These are phyloP conservation scores for Paracorniculantispora psalliotae DNA, from an alignment of 2,329 filamentous ascomycete genomes.

Conservation along the genomic window DNA sequence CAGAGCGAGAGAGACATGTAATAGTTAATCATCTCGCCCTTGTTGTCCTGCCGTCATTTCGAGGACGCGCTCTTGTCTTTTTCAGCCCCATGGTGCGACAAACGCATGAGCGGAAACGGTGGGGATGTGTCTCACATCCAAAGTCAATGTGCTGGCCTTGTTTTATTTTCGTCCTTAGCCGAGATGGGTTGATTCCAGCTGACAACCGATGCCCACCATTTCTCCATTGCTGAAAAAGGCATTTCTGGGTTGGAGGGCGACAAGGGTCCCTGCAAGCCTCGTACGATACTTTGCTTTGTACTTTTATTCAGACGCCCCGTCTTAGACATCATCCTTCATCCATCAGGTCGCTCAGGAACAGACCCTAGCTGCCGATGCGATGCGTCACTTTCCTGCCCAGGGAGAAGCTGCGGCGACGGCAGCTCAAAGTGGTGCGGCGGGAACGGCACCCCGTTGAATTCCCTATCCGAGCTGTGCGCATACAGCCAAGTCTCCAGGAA, in stretches of 20 bases:
- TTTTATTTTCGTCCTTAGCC: slow-evolving; percentile 9
- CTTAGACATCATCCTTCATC: neutral
- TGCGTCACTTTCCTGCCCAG: slow-evolving; percentile 24
- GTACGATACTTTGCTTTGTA: neutral
- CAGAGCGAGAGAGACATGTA: neutral
- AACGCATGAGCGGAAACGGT: slow-evolving; percentile 7
- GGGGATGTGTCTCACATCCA: slow-evolving; percentile 7
- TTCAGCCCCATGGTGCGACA: slow-evolving; percentile 4
- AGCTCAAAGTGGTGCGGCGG: slow-evolving; percentile 42
- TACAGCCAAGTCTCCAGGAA: slow-evolving; percentile 43
- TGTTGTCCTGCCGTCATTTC: neutral
- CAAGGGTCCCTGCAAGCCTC: neutral
- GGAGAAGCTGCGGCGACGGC: slow-evolving; percentile 41
- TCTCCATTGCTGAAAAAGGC: neutral
- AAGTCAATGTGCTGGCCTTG: neutral
- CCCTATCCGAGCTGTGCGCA: slow-evolving; percentile 42
- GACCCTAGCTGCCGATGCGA: slow-evolving; percentile 26
- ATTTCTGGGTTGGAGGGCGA: neutral
- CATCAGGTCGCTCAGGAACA: slow-evolving; percentile 25
- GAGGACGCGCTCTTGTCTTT: neutral
- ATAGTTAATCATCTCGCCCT: neutral
- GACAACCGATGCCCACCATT: neutral
- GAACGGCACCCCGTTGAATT: slow-evolving; percentile 42
- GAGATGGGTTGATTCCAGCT: no score
- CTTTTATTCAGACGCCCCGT: neutral